phyloP scores from a whole-genome alignment of 78 protist species.

The Tieghemostelium lacteum region DNA sequence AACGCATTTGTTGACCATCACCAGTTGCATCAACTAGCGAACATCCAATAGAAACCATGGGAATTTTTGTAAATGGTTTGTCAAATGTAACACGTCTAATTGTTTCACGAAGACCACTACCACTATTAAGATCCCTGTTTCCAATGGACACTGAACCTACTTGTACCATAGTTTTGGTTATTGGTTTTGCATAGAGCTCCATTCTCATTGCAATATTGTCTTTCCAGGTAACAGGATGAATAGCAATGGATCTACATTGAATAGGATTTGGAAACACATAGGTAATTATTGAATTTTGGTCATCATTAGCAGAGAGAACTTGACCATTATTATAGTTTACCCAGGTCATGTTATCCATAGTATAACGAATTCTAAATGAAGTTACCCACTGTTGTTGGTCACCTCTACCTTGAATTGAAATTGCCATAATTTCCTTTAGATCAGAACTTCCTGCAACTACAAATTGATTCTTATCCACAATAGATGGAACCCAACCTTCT shows the following conservation, averaged over 20 bases:
- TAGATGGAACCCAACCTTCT: conserved; percentile 14
- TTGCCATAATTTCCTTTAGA: background rate
- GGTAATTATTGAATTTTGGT: conserved; percentile 30
- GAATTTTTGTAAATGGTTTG: background rate
- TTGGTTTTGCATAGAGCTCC: conserved; percentile 6
- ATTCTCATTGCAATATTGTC: conserved; percentile 16
- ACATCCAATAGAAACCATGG: conserved; percentile 5
- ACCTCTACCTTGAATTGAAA: conserved; percentile 57
- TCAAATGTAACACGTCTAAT: background rate
- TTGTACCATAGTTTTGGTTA: conserved; percentile 3
- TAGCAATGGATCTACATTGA: conserved; percentile 11
- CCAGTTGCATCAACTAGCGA: background rate
- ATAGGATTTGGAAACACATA: background rate
- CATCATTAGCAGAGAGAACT: conserved; percentile 22
- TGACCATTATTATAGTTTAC: conserved; percentile 14
- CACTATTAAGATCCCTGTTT: background rate
- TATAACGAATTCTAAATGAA: conserved; percentile 3
- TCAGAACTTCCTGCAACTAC: background rate
- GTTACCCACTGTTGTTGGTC: conserved; percentile 26
- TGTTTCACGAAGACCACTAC: background rate
- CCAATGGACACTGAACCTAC: conserved; percentile 9
- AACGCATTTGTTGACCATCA: conserved; percentile 20
- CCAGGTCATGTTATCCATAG: conserved; percentile 19
- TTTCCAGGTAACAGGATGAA: conserved; percentile 28
- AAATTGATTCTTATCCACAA: conserved; percentile 37